A percentile compares a stretch with the other conserved stretches of the same genome.
Conservation (phyloP, 2,329 filamentous ascomycete species). For the Cladosporium austrohemisphaericum region DNA sequence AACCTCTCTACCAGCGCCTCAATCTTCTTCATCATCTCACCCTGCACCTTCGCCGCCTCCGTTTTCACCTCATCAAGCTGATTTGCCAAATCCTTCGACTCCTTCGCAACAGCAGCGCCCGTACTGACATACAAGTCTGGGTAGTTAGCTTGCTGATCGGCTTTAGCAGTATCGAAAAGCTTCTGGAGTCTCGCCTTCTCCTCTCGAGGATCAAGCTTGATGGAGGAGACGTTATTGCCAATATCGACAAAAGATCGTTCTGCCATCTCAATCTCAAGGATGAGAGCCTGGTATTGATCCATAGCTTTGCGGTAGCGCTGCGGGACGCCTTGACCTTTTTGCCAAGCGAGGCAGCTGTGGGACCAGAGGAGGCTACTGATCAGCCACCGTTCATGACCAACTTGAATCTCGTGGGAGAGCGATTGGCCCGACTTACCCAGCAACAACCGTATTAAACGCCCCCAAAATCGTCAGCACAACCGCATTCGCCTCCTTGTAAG, state of each 20-base stretch:
- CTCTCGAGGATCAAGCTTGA: neutral
- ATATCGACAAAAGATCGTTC: constrained; percentile 15
- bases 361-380: no score
- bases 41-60: neutral
- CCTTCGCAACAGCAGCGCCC: no score
- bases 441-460: constrained; percentile 17
- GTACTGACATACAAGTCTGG: constrained; percentile 9
- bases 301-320: constrained; percentile 12
- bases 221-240: neutral
- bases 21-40: neutral
- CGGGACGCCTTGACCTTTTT: constrained; percentile 18
- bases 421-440: neutral
- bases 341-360: constrained; percentile 16
- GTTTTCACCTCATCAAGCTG: neutral
- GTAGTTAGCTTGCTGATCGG: constrained; percentile 17
- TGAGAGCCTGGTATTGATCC: constrained; percentile 16
- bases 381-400: no score
- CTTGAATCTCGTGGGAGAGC: no score
- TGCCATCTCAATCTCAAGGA: constrained; percentile 11
- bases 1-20: neutral
- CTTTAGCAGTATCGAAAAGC: constrained; percentile 9
- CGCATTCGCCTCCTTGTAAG: neutral
- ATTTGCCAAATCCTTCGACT: neutral
- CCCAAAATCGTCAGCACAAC: constrained; percentile 14
- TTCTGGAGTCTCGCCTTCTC: constrained; percentile 10